Conservation (phyloP, 176 grass and related monocot genomes). For the Miscanthus lutarioriparius region DNA sequence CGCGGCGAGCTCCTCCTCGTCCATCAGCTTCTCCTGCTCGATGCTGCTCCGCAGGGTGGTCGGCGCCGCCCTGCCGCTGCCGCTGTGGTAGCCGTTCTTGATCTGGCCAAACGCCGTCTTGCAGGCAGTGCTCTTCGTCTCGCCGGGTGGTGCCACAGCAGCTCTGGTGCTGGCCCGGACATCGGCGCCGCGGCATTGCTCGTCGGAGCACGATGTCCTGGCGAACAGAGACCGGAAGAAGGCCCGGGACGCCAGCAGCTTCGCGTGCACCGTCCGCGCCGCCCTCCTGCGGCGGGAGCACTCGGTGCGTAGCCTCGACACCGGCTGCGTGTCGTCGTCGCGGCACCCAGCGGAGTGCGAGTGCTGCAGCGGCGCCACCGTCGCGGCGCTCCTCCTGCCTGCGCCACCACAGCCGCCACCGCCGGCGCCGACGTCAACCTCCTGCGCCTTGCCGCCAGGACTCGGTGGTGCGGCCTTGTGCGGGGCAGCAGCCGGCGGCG, state of each 20-base stretch:
- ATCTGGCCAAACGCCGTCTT: neutral
- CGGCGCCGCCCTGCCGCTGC: neutral
- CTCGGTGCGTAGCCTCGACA: constrained; percentile 23
- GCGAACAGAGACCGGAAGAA: constrained; percentile 62
- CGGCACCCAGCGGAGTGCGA: constrained; percentile 17
- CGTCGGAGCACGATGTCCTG: constrained; percentile 43
- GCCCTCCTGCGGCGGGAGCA: constrained; percentile 33
- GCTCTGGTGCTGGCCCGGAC: neutral
- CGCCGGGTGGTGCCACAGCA: neutral
- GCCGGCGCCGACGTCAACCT: neutral
- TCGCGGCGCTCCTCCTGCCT: constrained; percentile 42
- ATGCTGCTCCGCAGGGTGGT: constrained; percentile 47
- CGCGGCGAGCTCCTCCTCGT: constrained; percentile 40
- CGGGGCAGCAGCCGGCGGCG: neutral
- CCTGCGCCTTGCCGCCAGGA: constrained; percentile 7
- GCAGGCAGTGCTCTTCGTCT: neutral
- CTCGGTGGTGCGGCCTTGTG: constrained; percentile 25
- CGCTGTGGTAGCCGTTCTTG: constrained; percentile 9
- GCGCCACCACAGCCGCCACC: neutral
- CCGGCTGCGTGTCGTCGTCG: constrained; percentile 13
- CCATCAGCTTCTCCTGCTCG: constrained; percentile 46
- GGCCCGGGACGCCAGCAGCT: constrained; percentile 46
- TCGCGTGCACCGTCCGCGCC: constrained; percentile 25
- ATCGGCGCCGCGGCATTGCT: constrained; percentile 28
- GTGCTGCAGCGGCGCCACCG: constrained; percentile 39